phyloP scores from a whole-genome alignment of 495 filamentous ascomycete species.

The Neurospora pannonica region DNA sequence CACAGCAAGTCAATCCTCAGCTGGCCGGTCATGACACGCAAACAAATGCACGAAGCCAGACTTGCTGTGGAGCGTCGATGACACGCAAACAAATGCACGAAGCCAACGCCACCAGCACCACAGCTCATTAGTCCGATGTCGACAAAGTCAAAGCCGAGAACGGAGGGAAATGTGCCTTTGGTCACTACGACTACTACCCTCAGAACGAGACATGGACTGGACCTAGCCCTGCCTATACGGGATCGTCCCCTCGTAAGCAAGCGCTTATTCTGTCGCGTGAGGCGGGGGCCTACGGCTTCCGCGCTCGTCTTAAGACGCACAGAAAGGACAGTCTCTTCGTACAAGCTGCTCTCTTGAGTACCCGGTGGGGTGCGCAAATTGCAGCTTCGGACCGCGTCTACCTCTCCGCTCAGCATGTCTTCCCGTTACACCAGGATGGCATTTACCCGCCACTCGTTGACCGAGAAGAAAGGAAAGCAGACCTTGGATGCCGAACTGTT shows the following conservation, averaged over 20 bases:
- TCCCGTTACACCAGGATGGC: no score
- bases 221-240: background rate
- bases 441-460: no score
- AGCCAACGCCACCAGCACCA: no score
- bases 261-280: no score
- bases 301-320: background rate
- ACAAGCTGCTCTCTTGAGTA: constrained; percentile 2
- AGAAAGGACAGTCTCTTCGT: constrained; percentile 4
- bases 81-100: background rate
- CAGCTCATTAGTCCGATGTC: no score
- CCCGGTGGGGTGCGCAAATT: constrained; percentile 1
- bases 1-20: constrained; percentile 12
- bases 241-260: no score
- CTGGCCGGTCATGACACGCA: constrained; percentile 11
- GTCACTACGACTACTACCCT: constrained; percentile 9
- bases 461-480: background rate
- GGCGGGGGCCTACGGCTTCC: background rate
- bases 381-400: no score
- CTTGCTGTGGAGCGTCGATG: background rate
- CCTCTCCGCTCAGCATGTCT: no score
- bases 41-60: background rate
- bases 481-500: background rate
- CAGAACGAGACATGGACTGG: constrained; percentile 12
- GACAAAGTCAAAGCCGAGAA: no score
- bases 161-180: constrained; percentile 1